phyloP scores from a whole-genome alignment of 306 rosid genomes.

The Acacia melanoxylon region DNA sequence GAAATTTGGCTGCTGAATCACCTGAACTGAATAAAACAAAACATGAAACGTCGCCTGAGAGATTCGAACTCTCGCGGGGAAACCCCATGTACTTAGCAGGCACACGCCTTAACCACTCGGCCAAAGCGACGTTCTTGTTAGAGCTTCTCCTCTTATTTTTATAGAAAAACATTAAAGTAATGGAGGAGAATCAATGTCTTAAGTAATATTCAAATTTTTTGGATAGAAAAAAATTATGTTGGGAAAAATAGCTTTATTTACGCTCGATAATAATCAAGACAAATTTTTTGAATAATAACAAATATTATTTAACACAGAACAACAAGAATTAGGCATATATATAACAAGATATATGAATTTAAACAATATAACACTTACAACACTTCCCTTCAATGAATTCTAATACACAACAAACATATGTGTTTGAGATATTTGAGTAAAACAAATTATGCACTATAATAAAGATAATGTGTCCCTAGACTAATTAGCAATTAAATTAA shows the following conservation, averaged over 20 bases:
- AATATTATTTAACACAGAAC: background rate
- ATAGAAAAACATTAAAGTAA: background rate
- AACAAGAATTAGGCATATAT: background rate
- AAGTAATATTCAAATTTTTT: too few relatives aligned
- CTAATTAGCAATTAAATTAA: too few relatives aligned
- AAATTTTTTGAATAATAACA: background rate
- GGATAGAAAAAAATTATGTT: background rate
- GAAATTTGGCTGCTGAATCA: background rate
- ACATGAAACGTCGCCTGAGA: background rate
- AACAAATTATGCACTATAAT: background rate
- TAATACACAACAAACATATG: background rate
- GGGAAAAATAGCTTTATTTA: background rate
- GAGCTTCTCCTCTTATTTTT: rapidly evolving
- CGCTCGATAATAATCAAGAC: background rate
- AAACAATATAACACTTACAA: background rate
- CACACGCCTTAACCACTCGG: conserved; percentile 28
- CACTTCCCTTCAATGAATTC: background rate
- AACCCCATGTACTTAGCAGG: conserved; percentile 27
- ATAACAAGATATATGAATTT: background rate
- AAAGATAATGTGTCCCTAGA: background rate
- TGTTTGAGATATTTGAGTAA: background rate
- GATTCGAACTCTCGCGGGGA: conserved; percentile 28
- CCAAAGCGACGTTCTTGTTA: background rate
- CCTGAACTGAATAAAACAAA: background rate
- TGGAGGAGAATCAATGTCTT: background rate